Evolutionary conservation across 2,329 filamentous ascomycete species (phyloP).

Genomic region (Aspergillus sp.): DNA sequence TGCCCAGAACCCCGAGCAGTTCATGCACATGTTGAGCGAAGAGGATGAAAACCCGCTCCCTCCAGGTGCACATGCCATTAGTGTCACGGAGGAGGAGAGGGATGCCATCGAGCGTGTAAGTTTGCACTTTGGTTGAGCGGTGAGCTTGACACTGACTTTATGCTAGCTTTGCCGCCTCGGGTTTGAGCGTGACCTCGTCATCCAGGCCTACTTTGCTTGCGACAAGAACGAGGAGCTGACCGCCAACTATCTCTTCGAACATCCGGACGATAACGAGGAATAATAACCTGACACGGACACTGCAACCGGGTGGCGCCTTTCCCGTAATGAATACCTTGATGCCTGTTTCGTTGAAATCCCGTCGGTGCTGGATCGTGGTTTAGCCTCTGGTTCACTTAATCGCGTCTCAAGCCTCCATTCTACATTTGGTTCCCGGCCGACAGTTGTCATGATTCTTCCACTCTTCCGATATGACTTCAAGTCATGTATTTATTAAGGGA

Average conservation of each 20-base stretch:
- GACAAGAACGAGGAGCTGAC: conserved; percentile 99
- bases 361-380: conserved; percentile 1
- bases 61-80: conserved; percentile 79
- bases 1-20: conserved; percentile 83
- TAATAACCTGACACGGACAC: conserved; percentile 11
- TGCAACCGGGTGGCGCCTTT: too few relatives aligned
- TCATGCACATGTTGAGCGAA: conserved; percentile 81
- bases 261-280: conserved; percentile 68
- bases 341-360: conserved; percentile 4
- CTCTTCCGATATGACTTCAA: too few relatives aligned
- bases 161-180: conserved; percentile 77
- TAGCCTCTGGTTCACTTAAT: too few relatives aligned
- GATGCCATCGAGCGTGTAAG: conserved; percentile 91
- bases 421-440: too few relatives aligned
- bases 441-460: too few relatives aligned
- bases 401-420: too few relatives aligned
- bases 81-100: conserved; percentile 89
- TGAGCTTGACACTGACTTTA: conserved; percentile 10
- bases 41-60: conserved; percentile 70
- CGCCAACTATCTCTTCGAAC: conserved; percentile 96
- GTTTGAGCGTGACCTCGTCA: conserved; percentile 85
- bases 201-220: conserved; percentile 97
- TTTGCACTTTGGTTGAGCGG: conserved; percentile 10
- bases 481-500: too few relatives aligned
- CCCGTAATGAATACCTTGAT: conserved; percentile 10